These are phyloP conservation scores for Achlya hypogyna DNA, from an alignment of 352 stramenopile species.

Conservation along the genomic window DNA sequence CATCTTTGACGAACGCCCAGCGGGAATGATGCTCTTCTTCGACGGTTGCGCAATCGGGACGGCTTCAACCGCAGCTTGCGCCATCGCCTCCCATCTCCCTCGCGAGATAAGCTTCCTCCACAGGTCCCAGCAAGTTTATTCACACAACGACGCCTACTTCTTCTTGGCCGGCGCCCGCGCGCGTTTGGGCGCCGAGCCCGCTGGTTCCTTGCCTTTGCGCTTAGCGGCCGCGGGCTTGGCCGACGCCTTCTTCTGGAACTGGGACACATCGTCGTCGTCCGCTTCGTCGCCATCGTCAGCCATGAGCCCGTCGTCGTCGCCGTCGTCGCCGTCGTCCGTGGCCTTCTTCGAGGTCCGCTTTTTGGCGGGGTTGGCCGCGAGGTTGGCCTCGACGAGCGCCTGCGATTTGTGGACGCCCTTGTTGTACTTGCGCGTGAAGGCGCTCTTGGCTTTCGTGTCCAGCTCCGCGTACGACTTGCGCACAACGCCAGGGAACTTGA, in stretches of 20 bases:
- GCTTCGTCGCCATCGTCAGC: slow-evolving; percentile 46
- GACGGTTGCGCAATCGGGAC: too few relatives aligned
- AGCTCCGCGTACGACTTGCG: slow-evolving; percentile 67
- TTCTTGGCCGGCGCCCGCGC: slow-evolving; percentile 2
- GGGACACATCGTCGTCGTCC: slow-evolving; percentile 49
- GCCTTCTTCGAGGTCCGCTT: slow-evolving; percentile 44
- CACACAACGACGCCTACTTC: not conserved
- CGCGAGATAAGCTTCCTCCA: too few relatives aligned
- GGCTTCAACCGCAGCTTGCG: too few relatives aligned
- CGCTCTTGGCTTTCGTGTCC: slow-evolving; percentile 85
- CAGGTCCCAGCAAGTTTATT: too few relatives aligned
- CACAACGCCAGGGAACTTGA: slow-evolving; percentile 72
- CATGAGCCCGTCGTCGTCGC: slow-evolving; percentile 40
- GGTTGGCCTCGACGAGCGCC: slow-evolving; percentile 82
- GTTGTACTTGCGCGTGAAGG: slow-evolving; percentile 92
- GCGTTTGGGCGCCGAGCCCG: not conserved
- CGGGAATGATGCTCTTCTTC: too few relatives aligned
- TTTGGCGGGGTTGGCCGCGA: slow-evolving; percentile 59
- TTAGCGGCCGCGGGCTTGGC: slow-evolving; percentile 21
- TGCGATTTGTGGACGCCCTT: slow-evolving; percentile 89
- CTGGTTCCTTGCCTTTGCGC: not conserved
- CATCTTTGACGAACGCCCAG: too few relatives aligned
- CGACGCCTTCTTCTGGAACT: slow-evolving; percentile 76
- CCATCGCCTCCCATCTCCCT: too few relatives aligned
- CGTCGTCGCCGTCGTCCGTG: slow-evolving; percentile 21